Conservation (phyloP, 2,329 filamentous ascomycete genomes). For the Colletotrichum sp. region DNA sequence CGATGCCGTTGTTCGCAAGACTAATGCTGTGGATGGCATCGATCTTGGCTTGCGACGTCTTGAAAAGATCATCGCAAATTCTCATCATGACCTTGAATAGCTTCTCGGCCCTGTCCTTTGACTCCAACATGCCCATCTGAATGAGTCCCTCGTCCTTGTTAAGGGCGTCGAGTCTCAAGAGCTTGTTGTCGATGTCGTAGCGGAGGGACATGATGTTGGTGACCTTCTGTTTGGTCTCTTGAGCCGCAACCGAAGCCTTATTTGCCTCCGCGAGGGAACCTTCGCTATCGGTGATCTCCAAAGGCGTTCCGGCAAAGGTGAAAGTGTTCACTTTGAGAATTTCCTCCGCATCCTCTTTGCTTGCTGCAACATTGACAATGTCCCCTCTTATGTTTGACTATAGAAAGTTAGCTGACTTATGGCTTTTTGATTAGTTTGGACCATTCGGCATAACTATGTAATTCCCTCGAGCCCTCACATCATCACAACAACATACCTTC, state of each 20-base stretch:
- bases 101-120: constrained; percentile 75
- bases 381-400: constrained; percentile 75
- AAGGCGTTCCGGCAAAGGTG: constrained; percentile 67
- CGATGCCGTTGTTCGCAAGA: constrained; percentile 79
- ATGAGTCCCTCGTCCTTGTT: constrained; percentile 74
- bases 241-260: constrained; percentile 53
- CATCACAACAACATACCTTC: constrained; percentile 71
- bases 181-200: constrained; percentile 73
- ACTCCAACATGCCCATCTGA: constrained; percentile 77
- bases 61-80: constrained; percentile 81
- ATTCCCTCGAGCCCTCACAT: constrained; percentile 31
- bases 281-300: constrained; percentile 58
- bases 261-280: constrained; percentile 49
- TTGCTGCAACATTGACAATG: constrained; percentile 70
- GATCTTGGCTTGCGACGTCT: constrained; percentile 71
- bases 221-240: constrained; percentile 72
- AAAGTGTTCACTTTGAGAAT: constrained; percentile 73
- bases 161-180: constrained; percentile 83
- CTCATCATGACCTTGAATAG: constrained; percentile 93
- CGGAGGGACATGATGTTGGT: constrained; percentile 74
- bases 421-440: constrained; percentile 37
- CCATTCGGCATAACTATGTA: constrained; percentile 33
- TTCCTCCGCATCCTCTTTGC: constrained; percentile 66
- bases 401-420: constrained; percentile 69
- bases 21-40: constrained; percentile 83